Evolutionary conservation across 2,329 filamentous ascomycete species (phyloP).

Genomic region (Fusarium dimerum): DNA sequence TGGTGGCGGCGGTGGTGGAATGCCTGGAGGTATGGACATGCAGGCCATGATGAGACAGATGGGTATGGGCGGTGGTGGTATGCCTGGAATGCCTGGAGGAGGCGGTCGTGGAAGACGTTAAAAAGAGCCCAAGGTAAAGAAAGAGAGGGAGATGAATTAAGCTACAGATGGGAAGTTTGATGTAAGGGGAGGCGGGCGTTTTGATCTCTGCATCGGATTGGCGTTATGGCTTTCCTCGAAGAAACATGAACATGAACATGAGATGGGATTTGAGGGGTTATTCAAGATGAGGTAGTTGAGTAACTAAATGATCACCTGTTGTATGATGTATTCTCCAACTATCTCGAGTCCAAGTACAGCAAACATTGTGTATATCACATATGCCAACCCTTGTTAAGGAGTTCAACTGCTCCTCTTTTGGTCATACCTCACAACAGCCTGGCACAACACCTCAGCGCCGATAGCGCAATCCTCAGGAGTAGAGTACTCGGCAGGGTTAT

Average conservation of each 20-base stretch:
- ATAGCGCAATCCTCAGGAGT: conserved; percentile 36
- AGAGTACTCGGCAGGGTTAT: conserved; percentile 39
- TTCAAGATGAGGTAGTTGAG: neutral
- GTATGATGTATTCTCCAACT: too few species aligned
- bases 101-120: conserved; percentile 36
- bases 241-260: neutral
- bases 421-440: conserved; percentile 26
- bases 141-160: neutral
- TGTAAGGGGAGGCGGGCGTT: conserved; percentile 1
- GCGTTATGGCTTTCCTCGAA: conserved; percentile 9
- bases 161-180: neutral
- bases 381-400: neutral
- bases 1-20: conserved; percentile 54
- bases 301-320: neutral
- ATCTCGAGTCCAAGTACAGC: too few species aligned
- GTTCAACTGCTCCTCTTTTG: conserved; percentile 15
- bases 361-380: too few species aligned
- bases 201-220: conserved; percentile 11
- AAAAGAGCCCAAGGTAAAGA: neutral
- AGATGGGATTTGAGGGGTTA: conserved; percentile 5
- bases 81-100: conserved; percentile 34
- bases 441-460: conserved; percentile 25
- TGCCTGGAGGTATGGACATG: conserved; percentile 75
- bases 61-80: conserved; percentile 58
- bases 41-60: conserved; percentile 77